Evolutionary conservation across 2,329 filamentous ascomycete species (phyloP).

Genomic region (Fusarium drepaniforme): DNA sequence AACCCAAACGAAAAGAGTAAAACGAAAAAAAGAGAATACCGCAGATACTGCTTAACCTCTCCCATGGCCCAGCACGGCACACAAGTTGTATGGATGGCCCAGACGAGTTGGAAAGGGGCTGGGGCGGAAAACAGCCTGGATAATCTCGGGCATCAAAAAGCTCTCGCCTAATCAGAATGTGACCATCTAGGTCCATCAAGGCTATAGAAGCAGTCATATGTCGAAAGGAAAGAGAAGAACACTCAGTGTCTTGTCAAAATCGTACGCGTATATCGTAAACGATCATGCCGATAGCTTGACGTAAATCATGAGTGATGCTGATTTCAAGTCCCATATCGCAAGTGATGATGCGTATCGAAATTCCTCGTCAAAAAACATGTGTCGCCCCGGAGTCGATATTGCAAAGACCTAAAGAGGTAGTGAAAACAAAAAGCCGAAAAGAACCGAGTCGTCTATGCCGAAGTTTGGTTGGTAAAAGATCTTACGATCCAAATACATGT

Average conservation of each 20-base stretch:
- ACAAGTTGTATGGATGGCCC: background rate
- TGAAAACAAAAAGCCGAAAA: constrained; percentile 38
- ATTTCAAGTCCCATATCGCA: constrained; percentile 12
- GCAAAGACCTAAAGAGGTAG: constrained; percentile 30
- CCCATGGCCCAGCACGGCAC: background rate
- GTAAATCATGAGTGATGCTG: constrained; percentile 29
- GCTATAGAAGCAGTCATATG: background rate
- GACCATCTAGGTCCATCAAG: background rate
- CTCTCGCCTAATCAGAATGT: background rate
- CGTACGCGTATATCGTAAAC: constrained; percentile 24
- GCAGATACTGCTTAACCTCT: background rate
- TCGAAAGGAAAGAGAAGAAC: constrained; percentile 16
- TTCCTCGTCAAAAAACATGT: constrained; percentile 25
- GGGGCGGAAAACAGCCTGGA: background rate
- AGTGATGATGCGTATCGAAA: constrained; percentile 17
- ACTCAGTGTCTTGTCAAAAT: constrained; percentile 17
- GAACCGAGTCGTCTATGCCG: constrained; percentile 46
- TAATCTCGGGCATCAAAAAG: constrained; percentile 6
- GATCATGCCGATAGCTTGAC: constrained; percentile 23
- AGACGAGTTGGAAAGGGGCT: background rate
- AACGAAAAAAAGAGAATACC: constrained; percentile 15
- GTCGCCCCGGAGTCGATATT: constrained; percentile 27
- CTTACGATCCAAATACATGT: constrained; percentile 50
- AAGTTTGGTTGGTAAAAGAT: constrained; percentile 38
- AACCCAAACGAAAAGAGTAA: constrained; percentile 32